Conservation (phyloP, 352 stramenopile species). For the Phytophthora brassicae region DNA sequence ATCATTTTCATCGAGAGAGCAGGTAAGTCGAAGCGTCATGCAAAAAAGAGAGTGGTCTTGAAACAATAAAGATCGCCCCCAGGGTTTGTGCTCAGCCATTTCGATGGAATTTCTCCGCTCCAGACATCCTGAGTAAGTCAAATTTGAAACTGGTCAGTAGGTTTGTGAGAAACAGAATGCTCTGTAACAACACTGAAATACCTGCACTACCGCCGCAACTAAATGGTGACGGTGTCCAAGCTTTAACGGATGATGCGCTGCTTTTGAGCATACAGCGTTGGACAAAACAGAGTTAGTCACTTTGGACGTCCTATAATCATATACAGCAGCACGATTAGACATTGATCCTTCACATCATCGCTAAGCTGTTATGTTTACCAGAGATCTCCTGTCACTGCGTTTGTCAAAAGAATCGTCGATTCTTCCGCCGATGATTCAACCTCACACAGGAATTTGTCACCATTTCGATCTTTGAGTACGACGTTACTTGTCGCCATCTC, state of each 20-base stretch:
- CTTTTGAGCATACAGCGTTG: too few relatives aligned
- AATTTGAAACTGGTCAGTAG: too few relatives aligned
- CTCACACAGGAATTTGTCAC: slow-evolving; percentile 2
- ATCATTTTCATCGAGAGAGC: neutral
- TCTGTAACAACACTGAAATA: too few relatives aligned
- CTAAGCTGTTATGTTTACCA: slow-evolving; percentile 3
- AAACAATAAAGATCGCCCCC: too few relatives aligned
- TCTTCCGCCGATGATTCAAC: neutral
- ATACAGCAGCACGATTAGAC: neutral
- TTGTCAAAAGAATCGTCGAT: slow-evolving; percentile 9
- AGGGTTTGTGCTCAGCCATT: too few relatives aligned
- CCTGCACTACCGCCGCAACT: too few relatives aligned
- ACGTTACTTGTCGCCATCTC: neutral
- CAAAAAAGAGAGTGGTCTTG: too few relatives aligned
- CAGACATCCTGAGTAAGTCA: too few relatives aligned
- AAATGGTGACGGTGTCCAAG: too few relatives aligned
- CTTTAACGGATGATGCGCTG: too few relatives aligned
- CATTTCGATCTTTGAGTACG: neutral
- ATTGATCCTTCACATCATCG: neutral
- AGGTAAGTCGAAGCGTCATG: neutral
- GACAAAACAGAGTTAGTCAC: neutral
- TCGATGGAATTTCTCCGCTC: too few relatives aligned
- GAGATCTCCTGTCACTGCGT: slow-evolving; percentile 7
- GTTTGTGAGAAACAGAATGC: too few relatives aligned
- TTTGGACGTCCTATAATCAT: slow-evolving; percentile 12